Evolutionary conservation across 768 basidiomycete species (phyloP).

Genomic region (Cubamyces sp.): DNA sequence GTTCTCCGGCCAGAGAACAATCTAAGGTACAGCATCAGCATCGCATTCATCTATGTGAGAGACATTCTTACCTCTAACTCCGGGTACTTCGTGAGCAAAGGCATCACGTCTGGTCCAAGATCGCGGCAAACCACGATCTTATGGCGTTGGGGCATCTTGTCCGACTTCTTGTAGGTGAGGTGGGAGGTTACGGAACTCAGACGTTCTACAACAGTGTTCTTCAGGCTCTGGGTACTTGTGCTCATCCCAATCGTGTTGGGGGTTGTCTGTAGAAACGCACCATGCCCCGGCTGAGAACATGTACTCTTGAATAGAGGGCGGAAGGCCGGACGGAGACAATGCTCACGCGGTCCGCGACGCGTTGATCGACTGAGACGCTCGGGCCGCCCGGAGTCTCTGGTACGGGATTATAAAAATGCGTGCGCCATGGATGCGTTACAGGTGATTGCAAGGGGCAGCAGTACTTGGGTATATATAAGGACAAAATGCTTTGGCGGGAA

Average conservation of each 20-base stretch:
- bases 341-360: background rate
- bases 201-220: background rate
- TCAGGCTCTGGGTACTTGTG: too few relatives aligned
- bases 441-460: too few relatives aligned
- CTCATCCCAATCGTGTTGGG: background rate
- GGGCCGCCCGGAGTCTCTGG: background rate
- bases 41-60: background rate
- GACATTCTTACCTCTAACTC: constrained; percentile 55
- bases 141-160: constrained; percentile 26
- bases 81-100: constrained; percentile 48
- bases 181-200: constrained; percentile 12
- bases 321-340: background rate
- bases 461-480: too few relatives aligned
- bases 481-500: too few relatives aligned
- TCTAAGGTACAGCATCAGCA: constrained; percentile 32
- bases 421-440: too few relatives aligned
- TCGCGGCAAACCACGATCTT: constrained; percentile 63
- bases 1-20: constrained; percentile 56
- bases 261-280: background rate
- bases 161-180: background rate
- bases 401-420: background rate
- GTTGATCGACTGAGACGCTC: background rate
- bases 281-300: constrained; percentile 46
- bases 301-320: background rate
- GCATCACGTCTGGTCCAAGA: constrained; percentile 68